These are phyloP conservation scores for Benincasa hispida DNA, from an alignment of 306 rosid genomes.

Conservation along the genomic window DNA sequence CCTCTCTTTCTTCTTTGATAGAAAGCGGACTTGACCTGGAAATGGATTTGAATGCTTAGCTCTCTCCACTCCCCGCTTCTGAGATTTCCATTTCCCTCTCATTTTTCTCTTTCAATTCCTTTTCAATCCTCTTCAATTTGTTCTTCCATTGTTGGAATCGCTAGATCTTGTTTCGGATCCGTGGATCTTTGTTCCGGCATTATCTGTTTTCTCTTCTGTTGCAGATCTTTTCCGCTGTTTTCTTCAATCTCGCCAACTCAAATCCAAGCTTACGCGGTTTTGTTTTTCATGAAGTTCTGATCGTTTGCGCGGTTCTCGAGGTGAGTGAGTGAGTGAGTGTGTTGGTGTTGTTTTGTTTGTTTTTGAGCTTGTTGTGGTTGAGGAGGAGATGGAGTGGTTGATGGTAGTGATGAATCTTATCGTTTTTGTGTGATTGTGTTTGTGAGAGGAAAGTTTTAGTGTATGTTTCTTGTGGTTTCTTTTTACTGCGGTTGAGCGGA, in stretches of 20 bases:
- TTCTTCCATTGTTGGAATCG: background rate
- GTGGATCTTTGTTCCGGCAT: conserved; percentile 1
- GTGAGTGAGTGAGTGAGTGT: background rate
- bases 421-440: background rate
- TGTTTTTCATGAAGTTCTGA: conserved; percentile 10
- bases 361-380: background rate
- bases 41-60: conserved; percentile 12
- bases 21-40: conserved; percentile 15
- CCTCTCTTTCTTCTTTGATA: background rate
- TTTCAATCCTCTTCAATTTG: background rate
- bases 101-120: background rate
- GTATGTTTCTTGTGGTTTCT: background rate
- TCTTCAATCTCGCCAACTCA: background rate
- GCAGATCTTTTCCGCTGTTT: background rate
- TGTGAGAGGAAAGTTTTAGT: background rate
- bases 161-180: conserved; percentile 4
- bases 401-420: background rate
- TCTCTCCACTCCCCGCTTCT: conserved; percentile 6
- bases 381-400: background rate
- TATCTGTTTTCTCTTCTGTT: background rate
- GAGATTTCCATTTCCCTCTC: conserved; percentile 1
- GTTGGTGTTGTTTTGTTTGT: background rate
- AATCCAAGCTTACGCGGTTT: background rate
- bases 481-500: background rate
- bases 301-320: background rate